phyloP scores from a whole-genome alignment of 495 filamentous ascomycete species.

The Annulohypoxylon maeteangense region DNA sequence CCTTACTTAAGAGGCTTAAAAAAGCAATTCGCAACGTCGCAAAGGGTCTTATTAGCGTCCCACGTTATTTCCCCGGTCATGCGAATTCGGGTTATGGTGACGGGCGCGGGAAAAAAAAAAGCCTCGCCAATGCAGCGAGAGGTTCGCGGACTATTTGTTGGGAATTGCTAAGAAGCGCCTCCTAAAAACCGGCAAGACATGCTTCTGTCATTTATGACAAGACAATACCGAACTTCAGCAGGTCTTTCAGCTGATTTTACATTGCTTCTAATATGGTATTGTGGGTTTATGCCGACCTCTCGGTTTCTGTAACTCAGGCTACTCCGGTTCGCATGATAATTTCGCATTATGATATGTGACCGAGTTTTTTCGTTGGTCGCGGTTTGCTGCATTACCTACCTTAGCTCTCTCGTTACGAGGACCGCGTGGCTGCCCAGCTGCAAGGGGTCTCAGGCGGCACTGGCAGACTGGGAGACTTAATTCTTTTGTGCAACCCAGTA shows the following conservation, averaged over 20 bases:
- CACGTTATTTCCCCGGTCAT: slow-evolving; percentile 19
- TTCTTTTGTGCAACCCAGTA: slow-evolving; percentile 20
- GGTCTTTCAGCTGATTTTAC: slow-evolving; percentile 13
- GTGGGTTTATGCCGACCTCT: slow-evolving; percentile 8
- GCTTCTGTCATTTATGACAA: slow-evolving; percentile 40
- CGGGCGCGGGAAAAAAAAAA: slow-evolving; percentile 16
- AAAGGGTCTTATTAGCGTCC: slow-evolving; percentile 6
- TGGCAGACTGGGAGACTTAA: slow-evolving; percentile 8
- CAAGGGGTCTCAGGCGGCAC: slow-evolving; percentile 19
- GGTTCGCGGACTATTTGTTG: slow-evolving; percentile 12
- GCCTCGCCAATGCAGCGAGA: slow-evolving; percentile 5
- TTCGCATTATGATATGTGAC: slow-evolving; percentile 23
- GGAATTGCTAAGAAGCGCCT: background rate
- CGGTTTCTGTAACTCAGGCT: slow-evolving; percentile 18
- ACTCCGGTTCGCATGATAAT: slow-evolving; percentile 8
- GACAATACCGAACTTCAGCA: background rate
- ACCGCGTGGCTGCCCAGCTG: slow-evolving; percentile 35
- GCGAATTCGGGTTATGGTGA: slow-evolving; percentile 18
- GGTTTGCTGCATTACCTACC: slow-evolving; percentile 1
- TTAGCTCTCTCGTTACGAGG: slow-evolving; percentile 23
- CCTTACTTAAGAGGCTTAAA: slow-evolving; percentile 18
- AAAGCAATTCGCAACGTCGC: slow-evolving; percentile 8
- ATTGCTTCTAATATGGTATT: slow-evolving; percentile 3
- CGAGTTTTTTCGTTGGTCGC: slow-evolving; percentile 20
- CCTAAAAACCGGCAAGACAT: slow-evolving; percentile 5